Base-by-base conservation (phyloP, 345 rosid genomes). In the Euphorbia pulcherrima region DNA sequence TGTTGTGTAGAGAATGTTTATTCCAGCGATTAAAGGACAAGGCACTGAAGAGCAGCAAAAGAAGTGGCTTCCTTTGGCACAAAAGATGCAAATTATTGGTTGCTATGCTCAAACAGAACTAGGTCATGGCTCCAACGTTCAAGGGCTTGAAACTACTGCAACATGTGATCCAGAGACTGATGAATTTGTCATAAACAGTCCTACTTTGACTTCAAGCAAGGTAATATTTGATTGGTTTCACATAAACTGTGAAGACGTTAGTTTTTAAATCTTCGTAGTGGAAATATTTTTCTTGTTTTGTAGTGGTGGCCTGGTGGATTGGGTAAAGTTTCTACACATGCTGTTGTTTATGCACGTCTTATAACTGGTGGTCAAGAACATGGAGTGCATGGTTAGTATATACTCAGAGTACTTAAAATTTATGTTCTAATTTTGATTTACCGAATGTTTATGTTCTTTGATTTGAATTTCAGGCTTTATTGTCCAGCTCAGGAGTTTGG, bases 271-370 rank as follows among this genome's bases (percentile, higher is more conserved):
- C 59, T 72, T 65, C 13, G 64, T 21, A 40, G 55, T 62, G 20
- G 30, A 54, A 61, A 54, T 69, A n/a, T 27, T 73, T 35, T 4
- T 24, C 69, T 35, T 24, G 57, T 48, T 79, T 68, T 72, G 73
- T 48, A 95, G 99, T 92, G 99, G 99, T 95, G 99, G 99, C 99
- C 98, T 67, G 99, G 99, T 77, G 99, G 99, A 51, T 68, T 95
- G 79, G 99, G 99, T 66, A 88, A 88, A 81, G 79, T 61, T 72
- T 80, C 97, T 65, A 95, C 99, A 0, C 99, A 95, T 88, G 96
- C 91, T 64, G 78, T 88, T 80, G 90, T 88, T 68, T 95, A 95
- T 77, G 98, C 97, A 23, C 97, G 94, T 48, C 99, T 95, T 53
- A 77, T 90, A 35, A 83, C 79, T 52, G 83, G 80, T 72, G 94